Evolutionary conservation across 768 basidiomycete genomes (phyloP), one percentile per base, ranked within the genome.

Genomic region (Exsudoporus frostii): DNA sequence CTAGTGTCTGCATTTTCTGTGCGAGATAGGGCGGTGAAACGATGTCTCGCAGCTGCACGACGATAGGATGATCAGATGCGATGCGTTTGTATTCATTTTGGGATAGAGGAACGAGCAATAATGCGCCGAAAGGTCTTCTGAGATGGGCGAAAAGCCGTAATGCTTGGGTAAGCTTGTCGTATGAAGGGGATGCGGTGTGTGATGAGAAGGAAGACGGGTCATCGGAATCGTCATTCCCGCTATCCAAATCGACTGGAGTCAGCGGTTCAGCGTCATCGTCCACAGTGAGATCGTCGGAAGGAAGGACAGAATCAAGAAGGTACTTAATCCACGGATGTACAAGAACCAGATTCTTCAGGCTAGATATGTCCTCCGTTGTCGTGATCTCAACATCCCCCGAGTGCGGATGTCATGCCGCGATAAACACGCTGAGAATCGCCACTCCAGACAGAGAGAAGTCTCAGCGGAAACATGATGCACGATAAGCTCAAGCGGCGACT

Each of bases 91-190:
- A 34, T 34, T 17, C 30, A 14, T 32, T 24, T 30, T 24, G 25
- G 11, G 30, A 42, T 8, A 30, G 30, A n/a, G 11, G 48, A 48
- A 22, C 47, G 15, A 49, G 40, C 2, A 44, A 14, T 9, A 27
- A 11, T 1, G 41, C 60, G 63, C 65, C 64, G 7, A 47, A 47
- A 11, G 44, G 30, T 20, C 22, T 30, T 17, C 20, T 45, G 20
- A 45, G 44, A 32, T 30, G 14, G 8, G 7, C 24, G 8, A 37
- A 47, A 19, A 37, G n/a, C 3, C 34, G 46, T 14, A 36, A 6
- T 7, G 46, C 15, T 25, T 34, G 19, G 4, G 34, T 47, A 27
- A 25, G 34, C 9, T 47, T 47, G n/a, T 47, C 24, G 24, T 10
- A 17, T n/a, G 24, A 8, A n/a, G 24, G 8, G 0, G 41, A 11